A percentile compares a stretch with the other conserved stretches of the same genome.
These are phyloP conservation scores for Lentinula guzmanii DNA, from an alignment of 768 basidiomycete genomes.

Conservation along the genomic window DNA sequence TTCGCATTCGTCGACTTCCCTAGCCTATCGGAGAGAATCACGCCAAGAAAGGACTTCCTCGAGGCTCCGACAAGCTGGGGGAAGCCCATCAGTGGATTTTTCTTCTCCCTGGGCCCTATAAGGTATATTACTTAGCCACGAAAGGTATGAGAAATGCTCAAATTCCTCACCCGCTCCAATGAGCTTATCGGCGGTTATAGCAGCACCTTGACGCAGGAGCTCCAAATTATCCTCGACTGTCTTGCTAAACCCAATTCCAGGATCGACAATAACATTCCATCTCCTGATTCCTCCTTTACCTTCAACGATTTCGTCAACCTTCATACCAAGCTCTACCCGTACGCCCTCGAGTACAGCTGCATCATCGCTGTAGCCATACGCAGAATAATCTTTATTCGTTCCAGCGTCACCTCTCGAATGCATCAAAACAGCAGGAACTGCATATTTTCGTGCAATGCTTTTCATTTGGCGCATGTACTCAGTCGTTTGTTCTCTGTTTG, in stretches of 20 bases:
- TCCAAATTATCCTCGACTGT: slow-evolving; percentile 66
- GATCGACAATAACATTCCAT: slow-evolving; percentile 89
- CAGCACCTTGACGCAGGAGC: slow-evolving; percentile 48
- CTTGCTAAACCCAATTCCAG: slow-evolving; percentile 95
- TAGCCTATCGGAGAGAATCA: slow-evolving; percentile 45
- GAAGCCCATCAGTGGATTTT: slow-evolving; percentile 52
- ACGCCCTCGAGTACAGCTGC: slow-evolving; percentile 63
- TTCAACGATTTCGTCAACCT: slow-evolving; percentile 57
- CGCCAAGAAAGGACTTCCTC: slow-evolving; percentile 79
- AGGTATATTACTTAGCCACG: not conserved
- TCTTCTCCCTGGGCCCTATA: slow-evolving; percentile 10
- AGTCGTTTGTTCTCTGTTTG: slow-evolving; percentile 18
- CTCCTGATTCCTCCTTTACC: slow-evolving; percentile 69
- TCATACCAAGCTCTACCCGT: slow-evolving; percentile 61
- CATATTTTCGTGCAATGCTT: slow-evolving; percentile 49
- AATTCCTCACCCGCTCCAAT: slow-evolving; percentile 23
- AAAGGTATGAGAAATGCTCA: not conserved
- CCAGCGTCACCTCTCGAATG: slow-evolving; percentile 87
- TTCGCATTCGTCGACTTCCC: slow-evolving; percentile 54
- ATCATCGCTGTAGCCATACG: slow-evolving; percentile 33
- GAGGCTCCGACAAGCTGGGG: slow-evolving; percentile 74
- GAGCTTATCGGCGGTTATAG: slow-evolving; percentile 35
- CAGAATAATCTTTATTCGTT: slow-evolving; percentile 58
- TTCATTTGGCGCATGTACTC: slow-evolving; percentile 58
- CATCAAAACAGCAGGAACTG: slow-evolving; percentile 87